A percentile compares a stretch with the other conserved stretches of the same genome.
These are phyloP conservation scores for Pleodorina starrii DNA, from an alignment of 139 green algal species.

Conservation along the genomic window DNA sequence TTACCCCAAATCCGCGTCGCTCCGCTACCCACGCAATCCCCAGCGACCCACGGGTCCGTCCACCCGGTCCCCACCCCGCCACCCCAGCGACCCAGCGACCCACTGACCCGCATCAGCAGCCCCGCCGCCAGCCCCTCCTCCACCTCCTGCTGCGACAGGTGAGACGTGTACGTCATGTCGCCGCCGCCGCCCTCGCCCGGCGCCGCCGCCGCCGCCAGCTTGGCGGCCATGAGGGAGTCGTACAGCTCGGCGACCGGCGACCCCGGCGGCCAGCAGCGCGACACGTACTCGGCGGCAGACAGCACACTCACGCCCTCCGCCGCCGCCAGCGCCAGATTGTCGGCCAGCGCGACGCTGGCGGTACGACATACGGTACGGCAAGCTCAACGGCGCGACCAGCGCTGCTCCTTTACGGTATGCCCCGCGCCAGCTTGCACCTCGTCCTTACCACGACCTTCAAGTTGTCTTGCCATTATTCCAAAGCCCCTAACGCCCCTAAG, in stretches of 20 bases:
- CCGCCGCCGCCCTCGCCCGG: background rate
- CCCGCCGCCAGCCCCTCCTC: constrained; percentile 58
- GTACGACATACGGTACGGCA: too few relatives aligned
- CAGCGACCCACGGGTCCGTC: too few relatives aligned
- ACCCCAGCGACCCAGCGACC: too few relatives aligned
- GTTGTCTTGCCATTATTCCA: too few relatives aligned
- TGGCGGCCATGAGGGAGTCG: constrained; percentile 39
- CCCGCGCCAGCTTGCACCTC: too few relatives aligned
- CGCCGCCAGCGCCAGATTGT: constrained; percentile 1
- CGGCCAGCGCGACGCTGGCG: background rate
- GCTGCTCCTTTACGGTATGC: too few relatives aligned
- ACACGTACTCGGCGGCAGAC: constrained; percentile 48
- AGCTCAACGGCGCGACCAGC: too few relatives aligned
- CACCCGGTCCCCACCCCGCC: too few relatives aligned
- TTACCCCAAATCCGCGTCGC: too few relatives aligned
- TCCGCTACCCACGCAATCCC: too few relatives aligned
- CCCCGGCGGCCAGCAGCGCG: background rate
- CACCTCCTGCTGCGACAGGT: constrained; percentile 49
- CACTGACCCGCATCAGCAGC: background rate
- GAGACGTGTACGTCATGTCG: constrained; percentile 43
- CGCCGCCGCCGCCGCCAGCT: constrained; percentile 6
- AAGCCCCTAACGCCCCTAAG: too few relatives aligned
- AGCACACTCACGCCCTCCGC: constrained; percentile 46
- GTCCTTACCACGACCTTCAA: too few relatives aligned
- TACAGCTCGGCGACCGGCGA: constrained; percentile 51